A percentile compares a stretch with the other conserved stretches of the same genome.
phyloP scores from a whole-genome alignment of 108 stramenopile genomes.

The Discostella stelligeroides region DNA sequence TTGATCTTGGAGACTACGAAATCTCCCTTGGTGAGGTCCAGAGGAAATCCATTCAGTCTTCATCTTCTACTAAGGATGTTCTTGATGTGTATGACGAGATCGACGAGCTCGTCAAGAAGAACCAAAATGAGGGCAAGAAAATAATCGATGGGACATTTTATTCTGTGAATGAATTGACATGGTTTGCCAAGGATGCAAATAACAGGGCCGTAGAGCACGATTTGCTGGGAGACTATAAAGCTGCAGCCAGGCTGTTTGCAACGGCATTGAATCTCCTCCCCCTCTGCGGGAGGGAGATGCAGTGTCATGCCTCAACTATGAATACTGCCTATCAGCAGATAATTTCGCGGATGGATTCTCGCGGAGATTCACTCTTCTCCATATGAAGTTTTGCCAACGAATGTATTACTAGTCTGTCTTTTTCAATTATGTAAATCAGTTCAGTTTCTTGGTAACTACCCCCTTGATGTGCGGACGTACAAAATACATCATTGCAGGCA shows the following conservation, averaged over 20 bases:
- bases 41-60: constrained; percentile 38
- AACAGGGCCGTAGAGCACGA: constrained; percentile 38
- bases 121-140: constrained; percentile 5
- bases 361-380: constrained; percentile 13
- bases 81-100: constrained; percentile 43
- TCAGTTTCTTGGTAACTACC: constrained; percentile 34
- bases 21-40: constrained; percentile 41
- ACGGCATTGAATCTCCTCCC: constrained; percentile 45
- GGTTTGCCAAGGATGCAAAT: constrained; percentile 48
- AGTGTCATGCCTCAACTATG: constrained; percentile 25
- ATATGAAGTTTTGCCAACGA: constrained; percentile 9
- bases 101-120: constrained; percentile 26
- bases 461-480: constrained; percentile 43
- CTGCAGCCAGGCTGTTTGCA: constrained; percentile 25
- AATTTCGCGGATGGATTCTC: constrained; percentile 5
- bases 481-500: constrained; percentile 31
- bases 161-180: constrained; percentile 39
- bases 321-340: constrained; percentile 13
- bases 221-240: constrained; percentile 35
- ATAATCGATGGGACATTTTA: constrained; percentile 16
- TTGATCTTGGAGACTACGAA: constrained; percentile 14
- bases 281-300: constrained; percentile 24
- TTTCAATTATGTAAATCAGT: too few species aligned
- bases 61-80: constrained; percentile 29
- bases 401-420: too few species aligned